Percentiles rank a stretch among this genome's conserved stretches.
Conservation (phyloP, 345 rosid species). For the Gossypium raimondii region DNA sequence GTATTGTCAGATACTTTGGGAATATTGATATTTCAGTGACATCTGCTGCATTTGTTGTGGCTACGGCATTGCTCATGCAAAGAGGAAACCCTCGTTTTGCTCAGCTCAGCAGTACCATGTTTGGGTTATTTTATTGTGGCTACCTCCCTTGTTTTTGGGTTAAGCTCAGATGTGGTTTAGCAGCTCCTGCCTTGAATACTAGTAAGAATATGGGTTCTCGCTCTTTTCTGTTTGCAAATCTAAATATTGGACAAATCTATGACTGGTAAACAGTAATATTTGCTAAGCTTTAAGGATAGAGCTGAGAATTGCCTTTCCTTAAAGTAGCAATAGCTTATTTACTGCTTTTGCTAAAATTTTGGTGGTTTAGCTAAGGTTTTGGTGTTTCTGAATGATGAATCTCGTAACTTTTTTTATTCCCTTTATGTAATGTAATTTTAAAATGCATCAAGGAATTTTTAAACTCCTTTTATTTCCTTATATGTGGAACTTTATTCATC, state of each 20-base stretch:
- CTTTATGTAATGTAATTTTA: not conserved
- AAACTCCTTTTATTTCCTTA: not conserved
- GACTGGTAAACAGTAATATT: not conserved
- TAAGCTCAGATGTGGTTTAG: slow-evolving; percentile 81
- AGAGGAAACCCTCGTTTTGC: slow-evolving; percentile 87
- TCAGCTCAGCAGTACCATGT: slow-evolving; percentile 29
- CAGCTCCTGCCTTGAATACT: slow-evolving; percentile 68
- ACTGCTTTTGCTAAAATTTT: not conserved
- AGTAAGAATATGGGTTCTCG: slow-evolving; percentile 41
- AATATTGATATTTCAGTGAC: slow-evolving; percentile 74
- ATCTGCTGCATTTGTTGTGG: slow-evolving; percentile 78
- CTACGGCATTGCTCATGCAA: slow-evolving; percentile 76
- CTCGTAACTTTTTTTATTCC: not conserved
- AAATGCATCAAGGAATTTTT: not conserved
- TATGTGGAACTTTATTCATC: not conserved
- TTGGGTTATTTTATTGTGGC: slow-evolving; percentile 86
- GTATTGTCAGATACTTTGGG: slow-evolving; percentile 65
- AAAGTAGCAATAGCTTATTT: not conserved
- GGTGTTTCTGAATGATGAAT: not conserved
- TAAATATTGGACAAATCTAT: not conserved
- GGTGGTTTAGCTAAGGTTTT: not conserved
- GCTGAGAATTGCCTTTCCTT: not conserved
- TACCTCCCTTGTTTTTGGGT: slow-evolving; percentile 96
- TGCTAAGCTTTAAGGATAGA: not conserved
- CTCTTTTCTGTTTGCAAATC: slow-evolving; percentile 3